Percentiles rank a stretch among this genome's conserved stretches.
phyloP scores from a whole-genome alignment of 2,329 filamentous ascomycete species.

The Ophiostoma piceae region DNA sequence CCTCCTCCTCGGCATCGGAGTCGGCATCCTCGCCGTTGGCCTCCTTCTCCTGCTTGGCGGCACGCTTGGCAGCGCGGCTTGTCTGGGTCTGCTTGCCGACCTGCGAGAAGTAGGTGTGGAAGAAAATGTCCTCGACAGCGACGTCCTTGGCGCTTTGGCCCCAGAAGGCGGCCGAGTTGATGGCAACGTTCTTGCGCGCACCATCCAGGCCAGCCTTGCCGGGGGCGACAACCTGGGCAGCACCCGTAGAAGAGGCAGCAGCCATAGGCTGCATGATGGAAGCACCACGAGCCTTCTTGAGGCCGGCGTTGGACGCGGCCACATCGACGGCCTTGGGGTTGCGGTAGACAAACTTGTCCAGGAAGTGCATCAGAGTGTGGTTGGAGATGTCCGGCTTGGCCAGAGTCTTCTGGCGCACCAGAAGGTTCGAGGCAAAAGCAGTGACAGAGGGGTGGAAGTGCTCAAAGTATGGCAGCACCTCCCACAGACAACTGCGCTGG shows the following conservation, averaged over 20 bases:
- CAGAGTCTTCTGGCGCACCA: conserved; percentile 64
- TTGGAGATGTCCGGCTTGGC: conserved; percentile 86
- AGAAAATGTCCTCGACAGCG: conserved; percentile 89
- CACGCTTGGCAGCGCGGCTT: conserved; percentile 47
- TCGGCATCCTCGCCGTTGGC: conserved; percentile 53
- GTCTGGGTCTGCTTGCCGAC: conserved; percentile 58
- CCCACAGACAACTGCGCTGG: conserved; percentile 91
- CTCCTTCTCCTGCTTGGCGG: conserved; percentile 42
- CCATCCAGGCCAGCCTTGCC: conserved; percentile 44
- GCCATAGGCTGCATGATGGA: conserved; percentile 95
- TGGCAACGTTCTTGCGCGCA: conserved; percentile 36
- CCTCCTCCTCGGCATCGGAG: conserved; percentile 40
- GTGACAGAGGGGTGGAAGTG: conserved; percentile 94
- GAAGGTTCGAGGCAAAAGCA: conserved; percentile 69
- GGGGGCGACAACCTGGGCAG: conserved; percentile 51
- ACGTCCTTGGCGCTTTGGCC: conserved; percentile 83
- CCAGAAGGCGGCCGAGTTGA: conserved; percentile 91
- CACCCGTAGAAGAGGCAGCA: conserved; percentile 36
- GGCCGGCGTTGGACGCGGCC: conserved; percentile 19
- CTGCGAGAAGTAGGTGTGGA: conserved; percentile 91
- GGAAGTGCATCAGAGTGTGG: conserved; percentile 88
- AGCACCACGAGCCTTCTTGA: conserved; percentile 57
- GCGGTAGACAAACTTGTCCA: conserved; percentile 97
- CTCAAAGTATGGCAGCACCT: conserved; percentile 64
- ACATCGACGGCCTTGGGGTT: conserved; percentile 67